Percentiles rank a stretch among this genome's conserved stretches.
Conservation (phyloP, 1,284 basidiomycete species). For the Cutaneotrichosporon mucoides region DNA sequence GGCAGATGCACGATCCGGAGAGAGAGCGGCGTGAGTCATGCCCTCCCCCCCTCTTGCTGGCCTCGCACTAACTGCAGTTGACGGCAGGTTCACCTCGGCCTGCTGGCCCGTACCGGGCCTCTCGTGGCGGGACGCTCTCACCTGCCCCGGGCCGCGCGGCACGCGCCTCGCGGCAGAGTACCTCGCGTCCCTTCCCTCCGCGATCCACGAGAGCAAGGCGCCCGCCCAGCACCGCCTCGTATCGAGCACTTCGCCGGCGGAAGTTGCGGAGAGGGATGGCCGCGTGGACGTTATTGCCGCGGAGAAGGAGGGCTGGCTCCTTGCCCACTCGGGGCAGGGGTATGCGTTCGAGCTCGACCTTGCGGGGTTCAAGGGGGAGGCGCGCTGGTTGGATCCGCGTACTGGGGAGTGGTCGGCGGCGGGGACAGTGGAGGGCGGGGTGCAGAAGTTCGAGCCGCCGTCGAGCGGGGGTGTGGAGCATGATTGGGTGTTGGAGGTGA, state of each 20-base stretch:
- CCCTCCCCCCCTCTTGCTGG: neutral
- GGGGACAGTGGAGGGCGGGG: neutral
- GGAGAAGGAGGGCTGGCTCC: conserved; percentile 11
- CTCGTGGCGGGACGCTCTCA: conserved; percentile 17
- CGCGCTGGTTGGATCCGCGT: conserved; percentile 16
- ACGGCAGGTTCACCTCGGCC: neutral
- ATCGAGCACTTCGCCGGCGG: conserved; percentile 15
- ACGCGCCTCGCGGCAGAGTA: conserved; percentile 11
- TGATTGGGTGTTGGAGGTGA: neutral
- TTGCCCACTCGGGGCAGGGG: conserved; percentile 21
- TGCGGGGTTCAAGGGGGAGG: neutral
- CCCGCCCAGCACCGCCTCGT: conserved; percentile 20
- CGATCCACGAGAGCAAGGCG: conserved; percentile 14
- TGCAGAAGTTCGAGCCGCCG: neutral
- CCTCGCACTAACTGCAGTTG: neutral
- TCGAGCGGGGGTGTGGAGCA: neutral
- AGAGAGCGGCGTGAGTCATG: conserved; percentile 17
- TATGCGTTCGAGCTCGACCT: conserved; percentile 14
- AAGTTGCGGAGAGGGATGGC: conserved; percentile 6
- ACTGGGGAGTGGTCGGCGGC: conserved; percentile 1
- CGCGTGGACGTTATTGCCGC: conserved; percentile 15
- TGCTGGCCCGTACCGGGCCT: conserved; percentile 4
- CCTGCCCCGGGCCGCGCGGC: neutral
- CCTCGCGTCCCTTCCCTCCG: conserved; percentile 10
- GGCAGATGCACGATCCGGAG: conserved; percentile 21